Evolutionary conservation across 2,329 filamentous ascomycete species (phyloP).

Genomic region (Kalaharituber pfeilii): DNA sequence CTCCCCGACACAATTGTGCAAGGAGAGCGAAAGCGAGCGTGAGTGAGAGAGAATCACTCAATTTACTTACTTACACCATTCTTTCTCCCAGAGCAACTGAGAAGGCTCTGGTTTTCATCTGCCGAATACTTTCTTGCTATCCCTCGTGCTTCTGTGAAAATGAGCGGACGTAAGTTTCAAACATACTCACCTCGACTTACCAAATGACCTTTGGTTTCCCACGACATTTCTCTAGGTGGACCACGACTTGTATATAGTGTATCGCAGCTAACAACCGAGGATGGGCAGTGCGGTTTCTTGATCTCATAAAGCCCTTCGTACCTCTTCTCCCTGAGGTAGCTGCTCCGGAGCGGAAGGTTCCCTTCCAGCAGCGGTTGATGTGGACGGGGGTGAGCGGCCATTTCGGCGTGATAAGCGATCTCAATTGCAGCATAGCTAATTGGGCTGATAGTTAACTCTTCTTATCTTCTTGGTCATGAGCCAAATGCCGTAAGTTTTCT

Average conservation of each 20-base stretch:
- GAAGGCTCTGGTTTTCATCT: neutral
- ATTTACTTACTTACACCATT: neutral
- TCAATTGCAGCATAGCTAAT: conserved; percentile 12
- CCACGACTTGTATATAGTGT: neutral
- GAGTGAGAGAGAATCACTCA: neutral
- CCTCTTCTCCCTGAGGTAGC: conserved; percentile 98
- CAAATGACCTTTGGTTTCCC: too few species aligned
- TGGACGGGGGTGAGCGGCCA: conserved; percentile 62
- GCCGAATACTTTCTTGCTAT: neutral
- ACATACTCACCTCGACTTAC: neutral
- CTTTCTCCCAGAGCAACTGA: conserved; percentile 1
- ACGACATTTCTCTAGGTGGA: neutral
- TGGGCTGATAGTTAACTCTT: conserved; percentile 48
- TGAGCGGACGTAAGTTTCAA: conserved; percentile 10
- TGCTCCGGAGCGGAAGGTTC: conserved; percentile 93
- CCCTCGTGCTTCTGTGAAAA: conserved; percentile 3
- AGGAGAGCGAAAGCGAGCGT: neutral
- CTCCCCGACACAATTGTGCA: neutral
- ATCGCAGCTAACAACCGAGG: conserved; percentile 4
- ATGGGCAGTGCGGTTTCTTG: conserved; percentile 79
- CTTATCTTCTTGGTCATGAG: conserved; percentile 99
- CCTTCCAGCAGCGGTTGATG: conserved; percentile 97
- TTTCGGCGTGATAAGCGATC: conserved; percentile 3
- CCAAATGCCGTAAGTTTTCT: conserved; percentile 57
- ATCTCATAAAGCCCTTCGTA: conserved; percentile 98